These are phyloP conservation scores for Primulina eburnea DNA, from an alignment of 257 asterid species.

Conservation along the genomic window DNA sequence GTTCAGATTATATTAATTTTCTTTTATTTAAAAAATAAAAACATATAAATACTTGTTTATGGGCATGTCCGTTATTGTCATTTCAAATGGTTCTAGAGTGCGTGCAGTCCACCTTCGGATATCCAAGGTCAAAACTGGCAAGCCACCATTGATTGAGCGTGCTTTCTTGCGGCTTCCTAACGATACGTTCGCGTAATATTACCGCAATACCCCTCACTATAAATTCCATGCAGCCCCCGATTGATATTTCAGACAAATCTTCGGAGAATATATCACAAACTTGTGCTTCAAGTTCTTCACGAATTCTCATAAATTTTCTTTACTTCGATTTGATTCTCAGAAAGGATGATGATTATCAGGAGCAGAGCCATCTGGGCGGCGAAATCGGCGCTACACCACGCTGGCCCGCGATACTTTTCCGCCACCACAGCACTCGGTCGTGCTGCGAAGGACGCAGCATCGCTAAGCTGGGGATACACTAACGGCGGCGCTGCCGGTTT, in stretches of 20 bases:
- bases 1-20: too few relatives aligned
- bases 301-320: constrained; percentile 28
- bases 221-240: neutral
- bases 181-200: constrained; percentile 25
- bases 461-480: constrained; percentile 11
- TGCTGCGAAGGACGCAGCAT: constrained; percentile 22
- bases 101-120: too few relatives aligned
- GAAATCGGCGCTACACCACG: constrained; percentile 32
- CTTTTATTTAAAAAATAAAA: too few relatives aligned
- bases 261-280: neutral
- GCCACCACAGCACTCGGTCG: constrained; percentile 27
- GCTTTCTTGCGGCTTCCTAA: constrained; percentile 27
- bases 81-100: neutral
- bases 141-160: neutral
- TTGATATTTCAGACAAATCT: neutral
- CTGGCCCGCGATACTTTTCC: constrained; percentile 48
- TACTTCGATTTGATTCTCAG: neutral
- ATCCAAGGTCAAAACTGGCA: constrained; percentile 25
- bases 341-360: constrained; percentile 49
- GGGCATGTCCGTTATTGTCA: neutral
- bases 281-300: constrained; percentile 25
- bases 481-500: constrained; percentile 13
- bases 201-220: constrained; percentile 29
- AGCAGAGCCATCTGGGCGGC: constrained; percentile 37
- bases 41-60: too few relatives aligned